Evolutionary conservation across 192 early-diverging fungal species (phyloP).

Genomic region (Umbelopsis sp.): DNA sequence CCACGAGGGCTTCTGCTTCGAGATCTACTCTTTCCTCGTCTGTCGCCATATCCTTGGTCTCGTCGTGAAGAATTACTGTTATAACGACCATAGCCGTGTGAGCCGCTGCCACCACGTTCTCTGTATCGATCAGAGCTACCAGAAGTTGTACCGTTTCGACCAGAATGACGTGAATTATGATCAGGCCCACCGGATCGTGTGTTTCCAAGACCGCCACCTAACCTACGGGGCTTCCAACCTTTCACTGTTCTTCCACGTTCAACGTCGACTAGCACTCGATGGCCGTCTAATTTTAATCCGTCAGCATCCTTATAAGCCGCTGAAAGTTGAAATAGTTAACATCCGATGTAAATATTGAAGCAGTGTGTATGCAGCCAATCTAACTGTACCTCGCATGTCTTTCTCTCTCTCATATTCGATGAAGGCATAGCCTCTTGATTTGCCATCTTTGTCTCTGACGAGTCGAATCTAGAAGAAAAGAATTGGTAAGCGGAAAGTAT

Average conservation of each 20-base stretch:
- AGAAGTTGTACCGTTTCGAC: conserved; percentile 22
- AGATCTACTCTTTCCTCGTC: conserved; percentile 35
- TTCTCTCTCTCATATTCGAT: conserved; percentile 91
- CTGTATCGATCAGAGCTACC: conserved; percentile 38
- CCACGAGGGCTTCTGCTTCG: conserved; percentile 43
- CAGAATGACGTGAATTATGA: conserved; percentile 47
- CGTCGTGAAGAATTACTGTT: conserved; percentile 34
- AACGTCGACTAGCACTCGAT: conserved; percentile 90
- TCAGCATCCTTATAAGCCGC: conserved; percentile 87
- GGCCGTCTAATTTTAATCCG: conserved; percentile 81
- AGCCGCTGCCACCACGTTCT: conserved; percentile 38
- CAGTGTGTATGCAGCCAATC: not conserved
- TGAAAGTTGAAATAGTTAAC: not conserved
- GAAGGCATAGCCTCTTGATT: conserved; percentile 93
- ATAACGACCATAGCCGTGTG: conserved; percentile 33
- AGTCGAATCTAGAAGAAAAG: conserved; percentile 57
- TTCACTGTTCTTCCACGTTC: conserved; percentile 96
- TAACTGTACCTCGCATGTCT: conserved; percentile 64
- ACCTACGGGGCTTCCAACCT: conserved; percentile 87
- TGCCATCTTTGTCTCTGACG: conserved; percentile 66
- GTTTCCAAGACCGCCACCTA: conserved; percentile 78
- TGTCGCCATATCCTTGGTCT: conserved; percentile 32
- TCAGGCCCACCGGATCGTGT: conserved; percentile 64
- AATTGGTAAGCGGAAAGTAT: not conserved
- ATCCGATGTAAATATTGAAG: not conserved